Evolutionary conservation across 2,329 filamentous ascomycete species (phyloP), one percentile per base, ranked within the genome.

Genomic region (Hymenoscyphus albidus): DNA sequence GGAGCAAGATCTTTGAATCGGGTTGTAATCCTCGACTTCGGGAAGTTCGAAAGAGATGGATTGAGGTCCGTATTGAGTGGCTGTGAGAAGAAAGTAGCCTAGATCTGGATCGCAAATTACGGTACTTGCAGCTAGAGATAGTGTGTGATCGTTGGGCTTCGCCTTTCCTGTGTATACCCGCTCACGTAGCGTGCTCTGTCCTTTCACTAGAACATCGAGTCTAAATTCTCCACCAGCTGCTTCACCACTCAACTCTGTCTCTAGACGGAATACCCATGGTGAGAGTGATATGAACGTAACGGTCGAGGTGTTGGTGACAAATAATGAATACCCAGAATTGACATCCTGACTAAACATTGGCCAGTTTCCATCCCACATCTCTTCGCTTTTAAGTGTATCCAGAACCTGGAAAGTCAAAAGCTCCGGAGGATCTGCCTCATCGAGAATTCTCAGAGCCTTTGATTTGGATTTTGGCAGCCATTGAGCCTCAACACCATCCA

Each of bases 261-360:
- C 86, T 0, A 89, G 79, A 1, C 85, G 81, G 74, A 86, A 88
- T 3, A 88, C 82, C 86, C 86, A 89, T 1, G 85, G 81, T 1
- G 83, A 77, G 40, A 89, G 78, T 1, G 85, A 88, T 13, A 89
- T 76, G 64, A 81, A 84, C 0, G 82, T 86, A 69, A 89, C 83
- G 64, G 83, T 85, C 5, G 81, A 82, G 48, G 85, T 80, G 67
- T 88, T 83, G 0, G 86, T 88, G 62, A 89, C 78, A 67, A 83
- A 88, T 69, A 89, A 86, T 14, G 80, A 82, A 73, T 89, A 89
- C 40, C 85, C 81, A 4, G 86, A 88, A 51, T 81, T 83, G 62
- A 83, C 81, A 68, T 89, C 86, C 5, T 79, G 72, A 69, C 84
- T 88, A 70, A 89, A 88, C 48, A 86, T 80, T 5, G 86, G 86